A percentile compares a stretch with the other conserved stretches of the same genome.
Conservation (phyloP, 2,329 filamentous ascomycete genomes). For the Colletotrichum sublineola region DNA sequence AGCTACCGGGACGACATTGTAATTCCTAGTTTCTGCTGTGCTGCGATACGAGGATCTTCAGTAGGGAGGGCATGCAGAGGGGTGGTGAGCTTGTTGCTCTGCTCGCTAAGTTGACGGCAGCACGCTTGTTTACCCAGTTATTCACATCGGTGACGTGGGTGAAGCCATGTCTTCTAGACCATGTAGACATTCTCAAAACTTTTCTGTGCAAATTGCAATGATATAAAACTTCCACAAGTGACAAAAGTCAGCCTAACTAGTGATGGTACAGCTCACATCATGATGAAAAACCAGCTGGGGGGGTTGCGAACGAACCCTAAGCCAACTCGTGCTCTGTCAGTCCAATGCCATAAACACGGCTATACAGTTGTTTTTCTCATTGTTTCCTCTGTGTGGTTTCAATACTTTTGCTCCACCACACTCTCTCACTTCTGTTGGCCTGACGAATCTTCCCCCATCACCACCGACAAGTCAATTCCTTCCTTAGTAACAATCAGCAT, state of each 20-base stretch:
- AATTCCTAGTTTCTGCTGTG: background rate
- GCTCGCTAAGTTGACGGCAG: background rate
- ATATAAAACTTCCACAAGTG: background rate
- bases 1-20: background rate
- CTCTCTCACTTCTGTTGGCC: background rate
- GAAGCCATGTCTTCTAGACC: background rate
- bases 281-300: background rate
- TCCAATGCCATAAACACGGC: background rate
- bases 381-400: background rate
- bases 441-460: background rate
- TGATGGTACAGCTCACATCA: background rate
- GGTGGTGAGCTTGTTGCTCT: background rate
- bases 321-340: background rate
- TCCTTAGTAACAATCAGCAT: background rate
- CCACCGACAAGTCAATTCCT: background rate
- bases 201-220: background rate
- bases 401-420: background rate
- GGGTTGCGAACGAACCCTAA: background rate
- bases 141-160: background rate
- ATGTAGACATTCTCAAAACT: background rate
- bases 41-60: background rate
- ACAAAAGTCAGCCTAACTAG: background rate
- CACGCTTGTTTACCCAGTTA: background rate
- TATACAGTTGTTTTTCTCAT: background rate
- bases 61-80: background rate